Base-by-base conservation (phyloP, 148 eudicot species). In the Oxyria digyna region DNA sequence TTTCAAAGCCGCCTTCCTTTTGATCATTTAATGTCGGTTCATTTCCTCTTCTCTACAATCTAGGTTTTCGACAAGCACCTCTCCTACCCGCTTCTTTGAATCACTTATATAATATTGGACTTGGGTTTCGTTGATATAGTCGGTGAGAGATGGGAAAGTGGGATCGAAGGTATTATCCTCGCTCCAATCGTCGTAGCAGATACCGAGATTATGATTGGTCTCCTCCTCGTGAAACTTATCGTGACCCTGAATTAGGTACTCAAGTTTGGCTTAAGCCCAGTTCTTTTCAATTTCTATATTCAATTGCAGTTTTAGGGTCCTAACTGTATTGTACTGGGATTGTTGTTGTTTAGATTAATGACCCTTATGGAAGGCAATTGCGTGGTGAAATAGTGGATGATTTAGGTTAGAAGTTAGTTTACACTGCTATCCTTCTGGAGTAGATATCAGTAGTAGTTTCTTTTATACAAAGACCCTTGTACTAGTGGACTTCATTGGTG, bases 201-300 rank as follows among this genome's bases (percentile, higher is more conserved):
- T 66, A 66, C 26, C 43, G 15, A n/a, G 68, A 66, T 27, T 41
- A 35, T 18, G 46, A 65, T 17, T 65, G 68, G 68, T 65, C 68
- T 37, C 68, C 68, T 65, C 68, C 68, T 17, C 68, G 68, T 8
- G 68, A 65, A 65, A 35, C 68, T 2, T 33, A 37, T 65, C 68
- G 27, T 37, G 68, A 65, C 23, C 68, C 68, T 8, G 68, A 65
- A 65, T 65, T 65, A n/a, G 29, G 68, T 65, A 65, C 18, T n/a
- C 17, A n/a, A n/a, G n/a, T n/a, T n/a, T n/a, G n/a, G n/a, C n/a
- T n/a, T n/a, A n/a, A n/a, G n/a, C n/a, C n/a, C n/a, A 15, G 42
- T 35, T 35, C 42, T 65, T 65, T 55, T 6, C 29, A 18, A 38
- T 35, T 65, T 65, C 14, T 29, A 1, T 27, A 26, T 57, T 29